Base-by-base conservation (phyloP, 192 early-diverging fungal genomes). In the Rhizoclosmatium sp. region DNA sequence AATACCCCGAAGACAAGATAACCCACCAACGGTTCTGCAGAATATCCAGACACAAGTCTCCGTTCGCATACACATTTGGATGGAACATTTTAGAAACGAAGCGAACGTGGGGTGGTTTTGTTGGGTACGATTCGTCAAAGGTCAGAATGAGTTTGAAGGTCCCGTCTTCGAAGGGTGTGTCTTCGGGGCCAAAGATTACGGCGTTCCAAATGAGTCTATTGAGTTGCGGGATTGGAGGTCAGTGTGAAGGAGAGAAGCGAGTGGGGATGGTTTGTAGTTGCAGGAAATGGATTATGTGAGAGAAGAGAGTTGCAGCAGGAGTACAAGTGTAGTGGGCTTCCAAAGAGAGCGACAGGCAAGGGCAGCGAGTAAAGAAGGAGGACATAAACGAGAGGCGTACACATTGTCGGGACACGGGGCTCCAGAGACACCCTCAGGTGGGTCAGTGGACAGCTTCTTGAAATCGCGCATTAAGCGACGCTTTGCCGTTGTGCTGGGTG, bases 71-170 rank as follows among this genome's bases (percentile, higher is more conserved):
- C 39, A 87, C 97, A 76, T 99, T 99, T 0, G 97, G 97, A 81
- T 99, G 98, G 83, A 98, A 99, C 94, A 99, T 99, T 71, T 91
- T 92, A 45, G 93, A 92, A 12, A 96, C 92, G 82, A 99, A 99
- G 75, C 92, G 92, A 14, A 99, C 98, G 65, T 91, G 89, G 65
- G 98, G 98, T 74, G 98, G 96, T 81, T 98, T 98, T 82, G 96
- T 99, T 4, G 98, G 97, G 81, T 99, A 99, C 47, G 92, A 92
- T 83, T 99, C 98, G 81, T 99, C 98, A 86, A 99, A 99, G 48
- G 92, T 93, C 2, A 99, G 88, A 1, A 92, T 85, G 3, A 99
- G 85, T 78, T 98, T 98, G 87, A 99, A 99, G 0, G 96, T 98
- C 45, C 88, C 88, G 82, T 98, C 98, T 82, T 99, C 97, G 82